phyloP scores from a whole-genome alignment of 345 rosid genomes.

The Populus simonii region DNA sequence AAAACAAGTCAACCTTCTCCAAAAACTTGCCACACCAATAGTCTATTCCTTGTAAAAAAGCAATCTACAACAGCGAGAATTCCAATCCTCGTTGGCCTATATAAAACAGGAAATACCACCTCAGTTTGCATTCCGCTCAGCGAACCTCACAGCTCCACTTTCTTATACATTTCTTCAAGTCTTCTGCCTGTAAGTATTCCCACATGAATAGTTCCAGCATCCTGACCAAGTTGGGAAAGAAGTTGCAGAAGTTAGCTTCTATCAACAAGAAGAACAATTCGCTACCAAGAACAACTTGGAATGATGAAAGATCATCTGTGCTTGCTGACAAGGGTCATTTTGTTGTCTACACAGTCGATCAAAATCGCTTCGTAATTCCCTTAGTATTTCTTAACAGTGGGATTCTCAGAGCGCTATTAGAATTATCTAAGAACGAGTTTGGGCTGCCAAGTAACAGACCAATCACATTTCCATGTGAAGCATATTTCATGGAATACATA shows the following conservation, averaged over 20 bases:
- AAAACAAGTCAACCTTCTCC: background rate
- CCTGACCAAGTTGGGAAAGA: background rate
- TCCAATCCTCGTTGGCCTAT: background rate
- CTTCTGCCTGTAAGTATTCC: background rate
- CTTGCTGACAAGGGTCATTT: slow-evolving; percentile 8
- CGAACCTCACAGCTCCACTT: no score
- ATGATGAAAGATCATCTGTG: background rate
- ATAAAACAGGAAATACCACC: no score
- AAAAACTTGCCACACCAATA: background rate
- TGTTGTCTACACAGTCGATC: slow-evolving; percentile 11
- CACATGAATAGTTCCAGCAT: background rate
- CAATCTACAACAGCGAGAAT: background rate
- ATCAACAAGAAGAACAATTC: background rate
- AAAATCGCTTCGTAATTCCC: slow-evolving; percentile 9
- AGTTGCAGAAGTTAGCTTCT: background rate
- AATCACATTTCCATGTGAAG: slow-evolving; percentile 17
- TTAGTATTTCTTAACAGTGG: slow-evolving; percentile 5
- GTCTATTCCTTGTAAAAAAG: background rate
- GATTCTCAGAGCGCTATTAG: slow-evolving; percentile 14
- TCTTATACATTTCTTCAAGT: background rate
- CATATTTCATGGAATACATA: slow-evolving; percentile 7
- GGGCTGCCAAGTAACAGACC: slow-evolving; percentile 17
- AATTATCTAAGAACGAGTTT: slow-evolving; percentile 15
- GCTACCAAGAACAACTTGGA: background rate
- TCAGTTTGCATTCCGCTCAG: no score